phyloP scores from a whole-genome alignment of 345 rosid species.

The Populus deltoides region DNA sequence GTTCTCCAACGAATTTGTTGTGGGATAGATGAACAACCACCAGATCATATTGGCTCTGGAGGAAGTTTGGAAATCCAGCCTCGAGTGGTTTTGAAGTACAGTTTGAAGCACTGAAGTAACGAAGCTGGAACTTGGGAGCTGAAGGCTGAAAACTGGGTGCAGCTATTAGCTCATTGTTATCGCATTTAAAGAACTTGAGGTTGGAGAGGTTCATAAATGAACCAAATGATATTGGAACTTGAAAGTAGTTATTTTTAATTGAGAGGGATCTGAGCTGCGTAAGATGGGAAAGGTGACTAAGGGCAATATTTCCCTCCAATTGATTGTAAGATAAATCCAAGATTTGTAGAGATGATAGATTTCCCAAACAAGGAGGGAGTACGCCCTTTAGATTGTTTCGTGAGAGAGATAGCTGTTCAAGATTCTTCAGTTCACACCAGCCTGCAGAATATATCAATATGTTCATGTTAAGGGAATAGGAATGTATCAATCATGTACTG shows the following conservation, averaged over 20 bases:
- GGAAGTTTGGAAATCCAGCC: neutral
- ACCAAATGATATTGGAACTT: neutral
- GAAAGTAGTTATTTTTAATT: neutral
- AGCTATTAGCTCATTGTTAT: neutral
- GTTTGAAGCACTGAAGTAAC: neutral
- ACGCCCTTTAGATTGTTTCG: neutral
- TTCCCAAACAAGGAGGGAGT: neutral
- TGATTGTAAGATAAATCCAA: neutral
- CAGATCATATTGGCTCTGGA: neutral
- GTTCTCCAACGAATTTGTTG: neutral
- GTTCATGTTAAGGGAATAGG: no score
- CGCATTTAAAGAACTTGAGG: fast-evolving
- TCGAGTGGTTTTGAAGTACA: neutral
- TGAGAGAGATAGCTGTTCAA: fast-evolving
- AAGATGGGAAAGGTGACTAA: neutral
- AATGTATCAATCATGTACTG: neutral
- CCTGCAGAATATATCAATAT: neutral
- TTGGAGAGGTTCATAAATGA: neutral
- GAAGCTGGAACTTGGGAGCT: neutral
- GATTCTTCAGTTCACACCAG: neutral
- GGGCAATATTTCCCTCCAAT: neutral
- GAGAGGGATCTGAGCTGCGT: fast-evolving
- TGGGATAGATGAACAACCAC: neutral
- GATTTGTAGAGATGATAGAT: neutral
- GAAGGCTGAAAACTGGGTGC: neutral